Conservation (phyloP, 2,329 filamentous ascomycete genomes). For the Penicillium sp. region DNA sequence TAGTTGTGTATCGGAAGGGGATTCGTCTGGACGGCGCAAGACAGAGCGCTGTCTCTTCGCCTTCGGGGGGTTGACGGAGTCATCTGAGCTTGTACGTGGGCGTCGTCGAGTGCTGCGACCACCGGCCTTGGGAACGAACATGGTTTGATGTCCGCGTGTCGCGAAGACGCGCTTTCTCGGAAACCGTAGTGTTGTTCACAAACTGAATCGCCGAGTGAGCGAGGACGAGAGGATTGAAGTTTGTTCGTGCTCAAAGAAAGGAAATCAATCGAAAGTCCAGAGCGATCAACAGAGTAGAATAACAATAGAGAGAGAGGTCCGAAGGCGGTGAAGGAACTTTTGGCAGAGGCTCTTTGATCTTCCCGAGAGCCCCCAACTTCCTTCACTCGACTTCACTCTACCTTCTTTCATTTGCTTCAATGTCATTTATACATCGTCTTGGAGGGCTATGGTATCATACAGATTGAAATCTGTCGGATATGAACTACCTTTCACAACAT, state of each 20-base stretch:
- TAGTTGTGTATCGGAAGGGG: constrained; percentile 20
- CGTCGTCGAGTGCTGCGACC: constrained; percentile 41
- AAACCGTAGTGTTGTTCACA: constrained; percentile 2
- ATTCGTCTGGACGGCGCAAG: constrained; percentile 39
- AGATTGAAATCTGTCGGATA: too few species aligned
- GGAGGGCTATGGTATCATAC: too few species aligned
- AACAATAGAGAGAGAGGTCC: neutral
- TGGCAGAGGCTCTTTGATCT: neutral
- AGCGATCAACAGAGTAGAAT: neutral
- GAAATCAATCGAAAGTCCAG: neutral
- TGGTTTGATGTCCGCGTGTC: constrained; percentile 20
- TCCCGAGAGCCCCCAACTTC: too few species aligned
- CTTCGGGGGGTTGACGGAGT: constrained; percentile 46
- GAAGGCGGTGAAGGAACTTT: constrained; percentile 2
- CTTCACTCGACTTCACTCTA: too few species aligned
- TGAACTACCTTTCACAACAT: too few species aligned
- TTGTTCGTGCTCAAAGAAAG: neutral
- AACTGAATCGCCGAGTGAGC: neutral
- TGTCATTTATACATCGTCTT: too few species aligned
- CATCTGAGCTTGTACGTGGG: constrained; percentile 46
- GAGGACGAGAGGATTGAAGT: neutral
- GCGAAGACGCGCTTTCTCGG: constrained; percentile 7
- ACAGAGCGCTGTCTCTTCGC: constrained; percentile 51
- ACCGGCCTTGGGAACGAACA: constrained; percentile 42
- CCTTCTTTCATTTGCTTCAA: too few species aligned